A percentile compares a stretch with the other conserved stretches of the same genome.
phyloP scores from a whole-genome alignment of 352 stramenopile genomes.

The Phytophthora sp. region DNA sequence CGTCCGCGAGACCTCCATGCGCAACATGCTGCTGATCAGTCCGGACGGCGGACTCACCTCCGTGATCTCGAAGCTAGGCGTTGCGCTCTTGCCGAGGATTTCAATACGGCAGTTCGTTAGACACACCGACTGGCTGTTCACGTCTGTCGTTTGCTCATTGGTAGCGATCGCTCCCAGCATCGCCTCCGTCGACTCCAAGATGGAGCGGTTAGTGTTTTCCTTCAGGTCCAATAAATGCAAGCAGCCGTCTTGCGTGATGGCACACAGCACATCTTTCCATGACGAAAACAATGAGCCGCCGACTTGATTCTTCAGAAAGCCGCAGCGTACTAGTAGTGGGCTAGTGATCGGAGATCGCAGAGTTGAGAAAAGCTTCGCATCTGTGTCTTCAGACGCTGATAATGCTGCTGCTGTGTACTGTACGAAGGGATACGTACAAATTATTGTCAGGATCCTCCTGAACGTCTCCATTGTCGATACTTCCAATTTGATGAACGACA shows the following conservation, averaged over 20 bases:
- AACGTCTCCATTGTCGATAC: neutral
- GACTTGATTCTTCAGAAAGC: conserved; percentile 83
- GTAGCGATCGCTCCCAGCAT: conserved; percentile 66
- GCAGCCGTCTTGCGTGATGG: conserved; percentile 77
- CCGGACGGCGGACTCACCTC: conserved; percentile 63
- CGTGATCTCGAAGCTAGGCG: conserved; percentile 75
- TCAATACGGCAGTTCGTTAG: conserved; percentile 77
- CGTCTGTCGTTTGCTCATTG: conserved; percentile 52
- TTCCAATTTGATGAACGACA: neutral
- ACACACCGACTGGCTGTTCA: conserved; percentile 58
- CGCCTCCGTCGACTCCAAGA: conserved; percentile 59
- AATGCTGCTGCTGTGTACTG: conserved; percentile 78
- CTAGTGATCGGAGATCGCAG: conserved; percentile 75
- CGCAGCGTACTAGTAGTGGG: conserved; percentile 70
- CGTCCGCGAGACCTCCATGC: conserved; percentile 65
- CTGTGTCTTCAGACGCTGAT: conserved; percentile 53
- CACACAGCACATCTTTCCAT: conserved; percentile 79
- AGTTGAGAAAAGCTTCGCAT: conserved; percentile 64
- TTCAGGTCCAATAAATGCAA: conserved; percentile 81
- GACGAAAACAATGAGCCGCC: conserved; percentile 73
- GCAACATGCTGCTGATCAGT: conserved; percentile 67
- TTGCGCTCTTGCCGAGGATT: conserved; percentile 71
- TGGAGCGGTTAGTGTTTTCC: conserved; percentile 57
- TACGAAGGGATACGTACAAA: neutral
- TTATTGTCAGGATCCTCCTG: neutral